Base-by-base conservation (phyloP, 2,329 filamentous ascomycete species). In the Fusarium ambrosium region DNA sequence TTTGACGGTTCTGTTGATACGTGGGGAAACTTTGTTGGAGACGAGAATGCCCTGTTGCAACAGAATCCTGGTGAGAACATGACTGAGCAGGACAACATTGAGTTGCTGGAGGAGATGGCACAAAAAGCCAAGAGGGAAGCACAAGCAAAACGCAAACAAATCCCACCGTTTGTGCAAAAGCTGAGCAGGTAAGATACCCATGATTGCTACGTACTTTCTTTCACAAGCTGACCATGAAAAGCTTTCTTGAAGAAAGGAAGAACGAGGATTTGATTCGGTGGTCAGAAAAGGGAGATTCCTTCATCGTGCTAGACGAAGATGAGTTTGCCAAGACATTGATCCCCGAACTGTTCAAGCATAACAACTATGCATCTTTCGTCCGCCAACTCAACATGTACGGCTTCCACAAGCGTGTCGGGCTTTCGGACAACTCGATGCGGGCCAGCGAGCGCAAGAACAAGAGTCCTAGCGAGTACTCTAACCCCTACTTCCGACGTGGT, bases 331-430 rank as follows among this genome's bases (percentile, higher is more conserved):
- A 98, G 85, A 95, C 94, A 41, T 93, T 99, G 77, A 94, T 99
- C 27, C 97, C 97, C 1, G 97, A 98, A 83, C 92, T 98, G 72
- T 99, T 99, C 89, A 99, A 99, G 84, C 97, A 99, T 86, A 98
- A 96, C 88, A 98, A 98, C 82, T 98, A 98, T 84, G 95, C 95
- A 56, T 98, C 95, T 75, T 98, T 98, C 81, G 95, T 98, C 65
- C 92, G 95, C 39, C 95, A 98, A 82, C 88, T 98, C 73, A 98
- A 98, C 84, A 98, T 98, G 88, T 98, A 98, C 82, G 95, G 97
- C 72, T 99, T 99, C 80, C 97, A 99, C 87, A 99, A 99, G 87
- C 93, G 94, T 48, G 94, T 97, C 5, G 94, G 94, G 5, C 88
- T 99, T 20, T 98, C 95, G 5, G 97, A 99, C 83, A 98, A 98